A percentile compares a stretch with the other conserved stretches of the same genome.
phyloP scores from a whole-genome alignment of 75 land plant genomes.

The Pinus tabuliformis region DNA sequence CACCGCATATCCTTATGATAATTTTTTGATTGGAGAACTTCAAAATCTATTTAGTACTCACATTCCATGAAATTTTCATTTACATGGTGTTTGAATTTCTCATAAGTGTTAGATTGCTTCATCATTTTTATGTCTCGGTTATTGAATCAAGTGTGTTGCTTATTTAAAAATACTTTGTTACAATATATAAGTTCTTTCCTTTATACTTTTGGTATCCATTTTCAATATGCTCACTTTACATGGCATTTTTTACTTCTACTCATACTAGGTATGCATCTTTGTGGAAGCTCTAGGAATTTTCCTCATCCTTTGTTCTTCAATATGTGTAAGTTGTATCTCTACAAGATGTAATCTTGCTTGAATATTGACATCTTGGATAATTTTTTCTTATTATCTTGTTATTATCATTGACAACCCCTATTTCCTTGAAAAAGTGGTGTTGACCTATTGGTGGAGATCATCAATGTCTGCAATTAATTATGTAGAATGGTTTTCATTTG shows the following conservation, averaged over 20 bases:
- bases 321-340: not conserved
- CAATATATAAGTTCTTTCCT: not conserved
- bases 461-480: constrained; percentile 42
- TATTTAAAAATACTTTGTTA: not conserved
- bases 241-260: not conserved
- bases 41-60: too few relatives aligned
- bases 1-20: too few relatives aligned
- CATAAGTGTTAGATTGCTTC: not conserved
- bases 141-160: not conserved
- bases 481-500: not conserved
- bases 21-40: too few relatives aligned
- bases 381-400: not conserved
- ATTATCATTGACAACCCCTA: constrained; percentile 48
- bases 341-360: not conserved
- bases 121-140: not conserved
- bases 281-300: not conserved
- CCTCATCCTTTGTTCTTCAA: not conserved
- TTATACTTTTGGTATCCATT: not conserved
- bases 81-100: too few relatives aligned
- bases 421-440: constrained; percentile 90
- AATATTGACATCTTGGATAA: not conserved
- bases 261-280: not conserved
- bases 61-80: too few relatives aligned
- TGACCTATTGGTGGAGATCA: constrained; percentile 82
- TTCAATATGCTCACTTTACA: not conserved